Percentiles rank a stretch among this genome's conserved stretches.
Evolutionary conservation across 768 basidiomycete genomes (phyloP).

Genomic region (Trametes meyenii): DNA sequence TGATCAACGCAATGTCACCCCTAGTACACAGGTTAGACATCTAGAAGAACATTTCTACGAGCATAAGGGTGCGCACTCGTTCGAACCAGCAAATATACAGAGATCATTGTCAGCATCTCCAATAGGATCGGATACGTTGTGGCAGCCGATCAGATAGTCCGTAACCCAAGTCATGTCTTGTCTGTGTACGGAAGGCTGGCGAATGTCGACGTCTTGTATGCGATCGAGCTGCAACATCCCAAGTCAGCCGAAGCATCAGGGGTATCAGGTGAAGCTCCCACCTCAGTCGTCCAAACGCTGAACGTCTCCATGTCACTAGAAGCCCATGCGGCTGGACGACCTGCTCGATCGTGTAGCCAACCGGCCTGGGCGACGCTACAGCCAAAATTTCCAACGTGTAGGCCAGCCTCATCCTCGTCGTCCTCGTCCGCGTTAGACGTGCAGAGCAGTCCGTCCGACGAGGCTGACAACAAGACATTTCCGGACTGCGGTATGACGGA

Average conservation of each 20-base stretch:
- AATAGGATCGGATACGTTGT: slow-evolving; percentile 33
- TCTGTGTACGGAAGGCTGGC: slow-evolving; percentile 61
- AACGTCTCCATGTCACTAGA: slow-evolving; percentile 96
- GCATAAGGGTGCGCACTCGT: slow-evolving; percentile 52
- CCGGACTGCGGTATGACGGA: slow-evolving; percentile 1
- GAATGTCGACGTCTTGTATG: slow-evolving; percentile 60
- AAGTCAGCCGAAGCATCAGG: background rate
- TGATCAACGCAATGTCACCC: slow-evolving; percentile 37
- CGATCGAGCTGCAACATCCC: slow-evolving; percentile 55
- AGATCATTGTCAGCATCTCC: slow-evolving; percentile 41
- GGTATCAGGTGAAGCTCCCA: slow-evolving; percentile 29
- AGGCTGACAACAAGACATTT: slow-evolving; percentile 74
- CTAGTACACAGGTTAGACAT: slow-evolving; percentile 21
- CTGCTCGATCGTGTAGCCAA: slow-evolving; percentile 49
- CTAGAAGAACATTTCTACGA: background rate
- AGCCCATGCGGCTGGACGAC: slow-evolving; percentile 65
- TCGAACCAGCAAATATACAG: slow-evolving; percentile 70
- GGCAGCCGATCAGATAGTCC: slow-evolving; percentile 70
- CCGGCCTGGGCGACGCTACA: slow-evolving; percentile 79
- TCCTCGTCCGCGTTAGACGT: slow-evolving; percentile 70
- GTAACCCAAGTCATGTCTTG: slow-evolving; percentile 70
- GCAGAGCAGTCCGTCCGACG: slow-evolving; percentile 82
- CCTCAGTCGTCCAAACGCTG: slow-evolving; percentile 80
- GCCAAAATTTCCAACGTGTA: slow-evolving; percentile 85
- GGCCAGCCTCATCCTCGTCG: slow-evolving; percentile 86